A percentile compares a stretch with the other conserved stretches of the same genome.
Evolutionary conservation across 2,329 filamentous ascomycete species (phyloP).

Genomic region (Pestalotiopsis sp.): DNA sequence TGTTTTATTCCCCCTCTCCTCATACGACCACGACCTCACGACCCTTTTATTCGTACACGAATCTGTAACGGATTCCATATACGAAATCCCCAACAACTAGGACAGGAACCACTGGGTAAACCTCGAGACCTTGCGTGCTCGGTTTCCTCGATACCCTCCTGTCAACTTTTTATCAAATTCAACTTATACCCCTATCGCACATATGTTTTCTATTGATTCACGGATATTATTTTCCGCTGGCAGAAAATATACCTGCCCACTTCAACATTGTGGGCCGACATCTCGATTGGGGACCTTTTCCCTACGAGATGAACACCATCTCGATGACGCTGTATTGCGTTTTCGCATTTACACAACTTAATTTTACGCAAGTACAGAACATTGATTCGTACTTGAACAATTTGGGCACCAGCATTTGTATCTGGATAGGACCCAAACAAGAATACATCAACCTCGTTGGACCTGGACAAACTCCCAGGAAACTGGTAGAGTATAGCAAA

Average conservation of each 20-base stretch:
- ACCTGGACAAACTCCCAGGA: neutral
- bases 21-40: slow-evolving; percentile 20
- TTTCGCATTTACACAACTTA: slow-evolving; percentile 3
- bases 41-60: slow-evolving; percentile 1
- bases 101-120: slow-evolving; percentile 23
- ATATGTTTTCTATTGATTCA: slow-evolving; percentile 6
- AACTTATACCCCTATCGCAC: slow-evolving; percentile 16
- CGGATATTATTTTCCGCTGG: slow-evolving; percentile 11
- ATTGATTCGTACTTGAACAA: neutral
- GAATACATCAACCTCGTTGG: neutral
- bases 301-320: neutral
- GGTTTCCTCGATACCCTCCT: slow-evolving; percentile 16
- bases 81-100: slow-evolving; percentile 15
- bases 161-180: slow-evolving; percentile 12
- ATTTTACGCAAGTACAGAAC: neutral
- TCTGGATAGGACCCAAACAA: neutral
- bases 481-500: neutral
- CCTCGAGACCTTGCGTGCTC: slow-evolving; percentile 25
- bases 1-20: slow-evolving; percentile 20
- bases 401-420: neutral
- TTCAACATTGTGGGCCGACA: slow-evolving; percentile 15
- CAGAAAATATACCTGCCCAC: slow-evolving; percentile 14
- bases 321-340: neutral
- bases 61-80: slow-evolving; percentile 14
- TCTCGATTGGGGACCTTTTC: neutral